Evolutionary conservation across 1,139 yeast species (phyloP).

Genomic region (Debaryomyces sp.): DNA sequence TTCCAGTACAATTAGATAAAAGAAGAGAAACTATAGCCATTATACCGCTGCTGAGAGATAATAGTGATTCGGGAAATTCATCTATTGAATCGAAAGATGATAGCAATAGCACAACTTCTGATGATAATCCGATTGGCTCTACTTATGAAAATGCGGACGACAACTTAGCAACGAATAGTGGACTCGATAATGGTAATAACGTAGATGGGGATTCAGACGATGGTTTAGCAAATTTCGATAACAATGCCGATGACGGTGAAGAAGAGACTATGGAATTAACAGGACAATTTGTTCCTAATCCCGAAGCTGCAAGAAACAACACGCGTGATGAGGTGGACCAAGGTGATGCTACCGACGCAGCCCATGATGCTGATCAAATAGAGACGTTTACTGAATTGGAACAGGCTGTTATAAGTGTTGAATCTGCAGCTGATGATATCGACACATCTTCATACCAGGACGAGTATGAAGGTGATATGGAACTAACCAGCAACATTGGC

Average conservation of each 20-base stretch:
- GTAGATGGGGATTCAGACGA: slow-evolving; percentile 5
- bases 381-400: neutral
- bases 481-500: slow-evolving; percentile 18
- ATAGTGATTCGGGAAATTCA: slow-evolving; percentile 1
- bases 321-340: neutral
- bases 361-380: neutral
- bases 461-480: slow-evolving; percentile 26
- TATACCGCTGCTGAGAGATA: slow-evolving; percentile 12
- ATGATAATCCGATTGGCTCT: slow-evolving; percentile 13
- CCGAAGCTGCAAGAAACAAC: neutral
- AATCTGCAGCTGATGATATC: neutral
- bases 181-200: neutral
- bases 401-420: neutral
- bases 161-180: neutral
- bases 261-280: slow-evolving; percentile 27
- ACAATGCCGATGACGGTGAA: slow-evolving; percentile 13
- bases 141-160: neutral
- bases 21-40: slow-evolving; percentile 41
- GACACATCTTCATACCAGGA: neutral
- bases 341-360: neutral
- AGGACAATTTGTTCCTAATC: slow-evolving; percentile 12
- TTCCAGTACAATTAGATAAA: slow-evolving; percentile 31
- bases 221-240: slow-evolving; percentile 2
- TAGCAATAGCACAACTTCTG: neutral
- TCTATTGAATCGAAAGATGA: neutral